Evolutionary conservation across 2,329 filamentous ascomycete genomes (phyloP), one percentile per base, ranked within the genome.

Genomic region (Exophiala viscosa): DNA sequence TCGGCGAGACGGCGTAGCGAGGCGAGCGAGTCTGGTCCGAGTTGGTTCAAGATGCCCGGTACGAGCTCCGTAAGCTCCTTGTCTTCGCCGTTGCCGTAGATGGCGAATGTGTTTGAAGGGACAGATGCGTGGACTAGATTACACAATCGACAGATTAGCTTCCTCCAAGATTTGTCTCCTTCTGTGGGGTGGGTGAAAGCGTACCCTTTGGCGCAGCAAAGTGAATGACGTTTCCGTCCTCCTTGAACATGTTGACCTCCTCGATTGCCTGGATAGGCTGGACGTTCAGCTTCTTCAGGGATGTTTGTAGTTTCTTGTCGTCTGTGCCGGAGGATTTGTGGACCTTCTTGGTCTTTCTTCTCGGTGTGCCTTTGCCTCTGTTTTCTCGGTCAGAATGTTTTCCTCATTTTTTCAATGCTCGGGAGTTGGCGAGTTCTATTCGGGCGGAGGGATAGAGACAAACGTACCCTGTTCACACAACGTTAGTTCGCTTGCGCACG

Each of bases 221-320:
- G 84, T 99, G 93, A 71, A 99, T 97, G 75, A 99, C 93, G 76
- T 99, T 99, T 76, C 93, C 93, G 73, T 99, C 93, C 73, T 88
- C 87, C 88, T 99, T 99, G 87, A 99, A 99, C 93, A 99, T 99
- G 87, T 99, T 99, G 75, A 99, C 93, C 82, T 99, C 93, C 85
- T 99, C 93, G 69, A 99, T 99, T 64, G 88, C 90, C 81, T 95
- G 91, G 77, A 99, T 97, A 69, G 93, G 93, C 84, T 99, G 93
- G 55, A 95, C 92, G 78, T 97, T 97, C 75, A 99, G 85, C 87
- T 99, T 99, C 88, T 99, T 99, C 65, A 99, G 83, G 60, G 90
- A 80, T 59, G 86, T 84, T 81, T 99, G 93, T 62, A 99, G 89
- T 85, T 99, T 99, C 89, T 96, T 97, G 86, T 99, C 93, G 74